Evolutionary conservation across 208 protist species (phyloP).

Genomic region (Trypanosoma melophagium): DNA sequence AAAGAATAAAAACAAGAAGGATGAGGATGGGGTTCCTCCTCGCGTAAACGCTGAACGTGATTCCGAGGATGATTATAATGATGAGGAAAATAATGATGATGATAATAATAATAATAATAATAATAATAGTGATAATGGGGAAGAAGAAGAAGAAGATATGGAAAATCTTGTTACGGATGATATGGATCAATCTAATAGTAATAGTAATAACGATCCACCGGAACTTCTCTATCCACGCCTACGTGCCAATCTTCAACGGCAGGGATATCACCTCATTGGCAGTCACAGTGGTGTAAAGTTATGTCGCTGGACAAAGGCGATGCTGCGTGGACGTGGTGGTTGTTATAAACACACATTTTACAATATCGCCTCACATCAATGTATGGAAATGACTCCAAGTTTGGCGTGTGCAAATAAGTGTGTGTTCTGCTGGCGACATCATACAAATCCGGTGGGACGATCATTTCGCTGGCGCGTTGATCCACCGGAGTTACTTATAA

Average conservation of each 20-base stretch:
- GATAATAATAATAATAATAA: slow-evolving; percentile 24
- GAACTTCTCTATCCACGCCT: slow-evolving; percentile 91
- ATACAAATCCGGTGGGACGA: slow-evolving; percentile 93
- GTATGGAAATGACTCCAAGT: slow-evolving; percentile 97
- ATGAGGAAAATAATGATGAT: slow-evolving; percentile 20
- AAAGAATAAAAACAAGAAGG: slow-evolving; percentile 8
- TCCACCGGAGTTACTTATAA: slow-evolving; percentile 77
- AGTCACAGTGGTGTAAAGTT: slow-evolving; percentile 96
- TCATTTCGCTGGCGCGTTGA: slow-evolving; percentile 93
- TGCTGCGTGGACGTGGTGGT: slow-evolving; percentile 95
- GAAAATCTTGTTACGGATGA: slow-evolving; percentile 68
- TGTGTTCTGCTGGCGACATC: slow-evolving; percentile 95
- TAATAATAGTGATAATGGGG: slow-evolving; percentile 33
- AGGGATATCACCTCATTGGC: slow-evolving; percentile 94
- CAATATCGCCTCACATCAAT: slow-evolving; percentile 94
- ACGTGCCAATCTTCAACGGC: slow-evolving; percentile 90
- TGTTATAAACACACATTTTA: slow-evolving; percentile 99
- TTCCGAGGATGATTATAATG: slow-evolving; percentile 5
- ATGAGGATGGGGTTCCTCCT: background rate
- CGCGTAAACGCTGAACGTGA: no score
- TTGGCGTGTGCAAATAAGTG: slow-evolving; percentile 97
- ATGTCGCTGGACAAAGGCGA: slow-evolving; percentile 97
- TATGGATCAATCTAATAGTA: slow-evolving; percentile 35
- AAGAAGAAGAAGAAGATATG: slow-evolving; percentile 55
- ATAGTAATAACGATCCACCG: slow-evolving; percentile 26